A percentile compares a stretch with the other conserved stretches of the same genome.
Conservation (phyloP, 2,329 filamentous ascomycete species). For the Penicillium paneum region DNA sequence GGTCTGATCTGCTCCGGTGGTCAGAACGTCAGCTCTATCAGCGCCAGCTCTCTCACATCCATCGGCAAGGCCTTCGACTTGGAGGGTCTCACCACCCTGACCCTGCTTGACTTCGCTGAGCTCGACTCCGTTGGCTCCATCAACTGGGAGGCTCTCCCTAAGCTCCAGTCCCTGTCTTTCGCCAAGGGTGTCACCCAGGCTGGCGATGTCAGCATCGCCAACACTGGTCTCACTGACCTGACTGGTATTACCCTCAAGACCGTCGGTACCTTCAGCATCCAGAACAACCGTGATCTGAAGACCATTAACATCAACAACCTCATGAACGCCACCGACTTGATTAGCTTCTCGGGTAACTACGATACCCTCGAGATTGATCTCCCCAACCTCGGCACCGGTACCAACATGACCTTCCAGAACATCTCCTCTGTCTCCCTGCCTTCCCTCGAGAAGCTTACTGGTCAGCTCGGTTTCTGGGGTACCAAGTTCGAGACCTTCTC, state of each 20-base stretch:
- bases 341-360: slow-evolving; percentile 80
- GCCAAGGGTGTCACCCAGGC: slow-evolving; percentile 65
- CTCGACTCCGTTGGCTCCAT: slow-evolving; percentile 67
- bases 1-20: slow-evolving; percentile 52
- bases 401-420: slow-evolving; percentile 80
- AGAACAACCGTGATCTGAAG: slow-evolving; percentile 83
- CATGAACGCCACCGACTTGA: slow-evolving; percentile 65
- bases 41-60: slow-evolving; percentile 57
- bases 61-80: slow-evolving; percentile 72
- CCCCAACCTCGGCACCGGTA: slow-evolving; percentile 72
- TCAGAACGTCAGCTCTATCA: slow-evolving; percentile 62
- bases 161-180: slow-evolving; percentile 59
- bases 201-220: slow-evolving; percentile 68
- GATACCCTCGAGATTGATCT: slow-evolving; percentile 67
- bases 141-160: slow-evolving; percentile 68
- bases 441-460: slow-evolving; percentile 68
- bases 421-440: slow-evolving; percentile 71
- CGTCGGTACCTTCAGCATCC: slow-evolving; percentile 73
- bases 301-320: slow-evolving; percentile 71
- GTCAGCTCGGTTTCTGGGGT: slow-evolving; percentile 78
- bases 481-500: slow-evolving; percentile 55
- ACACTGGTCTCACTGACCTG: slow-evolving; percentile 78
- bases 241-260: slow-evolving; percentile 74
- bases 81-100: slow-evolving; percentile 65
- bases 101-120: slow-evolving; percentile 61